Base-by-base conservation (phyloP, 2,329 filamentous ascomycete genomes). In the Dryadomyces quercivorus region DNA sequence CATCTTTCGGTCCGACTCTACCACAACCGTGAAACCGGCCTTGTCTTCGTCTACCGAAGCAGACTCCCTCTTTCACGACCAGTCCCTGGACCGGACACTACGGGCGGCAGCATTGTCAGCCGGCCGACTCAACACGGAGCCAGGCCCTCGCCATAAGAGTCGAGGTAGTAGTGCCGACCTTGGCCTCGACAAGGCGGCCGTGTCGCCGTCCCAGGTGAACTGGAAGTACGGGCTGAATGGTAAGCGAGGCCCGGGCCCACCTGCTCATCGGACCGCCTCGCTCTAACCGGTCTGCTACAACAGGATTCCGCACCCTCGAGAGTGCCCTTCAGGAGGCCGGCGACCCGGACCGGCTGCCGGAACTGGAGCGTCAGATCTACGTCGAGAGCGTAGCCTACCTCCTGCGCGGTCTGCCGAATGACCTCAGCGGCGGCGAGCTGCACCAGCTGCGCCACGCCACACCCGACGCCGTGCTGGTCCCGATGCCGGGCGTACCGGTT, bases 331-430 rank as follows among this genome's bases (percentile, higher is more conserved):
- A 53, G 13, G 58, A 59, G 48, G 58, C 59, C n/a, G 50, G 50
- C 50, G 55, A 61, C 20, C 58, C 56, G n/a, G 56, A 58, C 45
- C 58, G 59, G 15, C 50, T 59, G 5, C 58, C 59, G n/a, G 62
- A 65, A n/a, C 75, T 81, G 60, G 76, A 78, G 51, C 75, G 83
- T 26, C 78, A 80, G 58, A 72, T 84, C 10, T 86, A 85, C 64
- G 67, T 86, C 50, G 79, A 85, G 60, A 76, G 80, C 56, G 66
- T 84, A 4, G 75, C 77, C 2, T 85, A 85, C 63, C 70, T 86
- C 22, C 71, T 86, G n/a, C 75, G 75, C 57, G 82, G 77, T 8
- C 71, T 86, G 0, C 84, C 84, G 0, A 57, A 66, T 1, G 71
- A 84, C 51, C 72, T 86, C 34, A 76, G 75, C 36, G 66, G 68